Evolutionary conservation across 139 green algal species (phyloP), one percentile per base, ranked within the genome.

Genomic region (Chlorokybus atmophyticus): DNA sequence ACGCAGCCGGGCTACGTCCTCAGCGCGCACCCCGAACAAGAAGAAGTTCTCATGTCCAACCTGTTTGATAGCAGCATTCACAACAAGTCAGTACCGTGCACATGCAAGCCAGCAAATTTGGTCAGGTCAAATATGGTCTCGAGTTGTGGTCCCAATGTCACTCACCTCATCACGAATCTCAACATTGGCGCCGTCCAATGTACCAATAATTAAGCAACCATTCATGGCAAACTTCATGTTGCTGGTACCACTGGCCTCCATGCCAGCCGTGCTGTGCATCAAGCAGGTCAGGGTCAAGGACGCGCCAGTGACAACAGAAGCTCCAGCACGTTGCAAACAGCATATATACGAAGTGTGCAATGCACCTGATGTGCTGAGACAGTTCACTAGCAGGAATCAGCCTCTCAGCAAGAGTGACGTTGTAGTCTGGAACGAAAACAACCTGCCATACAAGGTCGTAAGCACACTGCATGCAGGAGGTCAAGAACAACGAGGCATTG

Each of bases 181-280:
- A 24, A 98, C 82, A 75, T 98, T 98, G 40, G 91, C 91, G 40
- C 91, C 91, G 66, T 98, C 91, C 71, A 97, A 82, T 19, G 91
- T 98, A 66, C 91, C 91, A 48, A 98, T 89, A 74, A 95, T 94
- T 56, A 98, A 80, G 49, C 68, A 87, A 40, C 91, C 91, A 63
- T 98, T 98, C 82, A 98, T 93, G 31, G 70, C 65, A 75, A 98
- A 98, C 84, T 98, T 98, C 91, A 98, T 98, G 88, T 98, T 98
- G 64, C 60, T 83, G 10, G 91, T 98, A 58, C 91, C 88, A 6
- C 71, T 85, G 2, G 81, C 81, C 48, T 95, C 86, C 50, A 87
- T 97, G 59, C 89, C 90, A 52, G 88, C 76, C 48, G 83, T 91
- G 53, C 64, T 68, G 60, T 26, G 14, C 14, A n/a, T 10, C 17